Base-by-base conservation (phyloP, 768 basidiomycete species). In the Suillus weaverae region DNA sequence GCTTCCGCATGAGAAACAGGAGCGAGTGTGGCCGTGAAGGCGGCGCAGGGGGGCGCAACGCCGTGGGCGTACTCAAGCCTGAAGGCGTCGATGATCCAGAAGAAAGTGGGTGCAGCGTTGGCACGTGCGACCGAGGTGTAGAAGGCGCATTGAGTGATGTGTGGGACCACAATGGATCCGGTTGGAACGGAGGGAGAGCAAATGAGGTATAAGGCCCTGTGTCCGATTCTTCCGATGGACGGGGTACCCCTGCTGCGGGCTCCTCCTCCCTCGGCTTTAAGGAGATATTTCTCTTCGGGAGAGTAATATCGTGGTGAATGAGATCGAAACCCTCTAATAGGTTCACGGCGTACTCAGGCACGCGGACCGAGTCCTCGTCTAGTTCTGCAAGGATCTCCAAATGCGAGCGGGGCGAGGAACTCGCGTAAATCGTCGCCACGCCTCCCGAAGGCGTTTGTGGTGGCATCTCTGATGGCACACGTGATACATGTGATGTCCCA, bases 281-380 rank as follows among this genome's bases (percentile, higher is more conserved):
- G 56, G 75, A 75, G 26, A 74, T 14, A 57, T 73, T 70, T 69
- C 74, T 72, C 64, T 75, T 65, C n/a, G 72, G 73, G 62, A 78
- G 77, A 35, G 71, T 56, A 39, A 77, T 66, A 36, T 78, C 69
- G 55, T 79, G 70, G 60, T 75, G 72, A 59, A 77, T 75, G 64
- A 76, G 69, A 62, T 82, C 82, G 26, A 84, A 76, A 16, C 73
- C 78, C 33, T 80, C 77, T 61, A 84, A 73, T 50, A 84, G 79
- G 66, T 81, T 75, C 61, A 77, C 70, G 6, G 81, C 82, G 63
- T 84, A 84, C 60, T 78, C 79, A 10, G 83, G 83, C 59, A 84
- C 75, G 60, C 75, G 66, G 46, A 80, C 72, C 18, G 71, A 73
- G 26, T 81, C 67, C 63, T 74, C 72, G 57, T 73, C 72, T 68